Conservation (phyloP, 495 filamentous ascomycete genomes). For the Penicillium arizonense region DNA sequence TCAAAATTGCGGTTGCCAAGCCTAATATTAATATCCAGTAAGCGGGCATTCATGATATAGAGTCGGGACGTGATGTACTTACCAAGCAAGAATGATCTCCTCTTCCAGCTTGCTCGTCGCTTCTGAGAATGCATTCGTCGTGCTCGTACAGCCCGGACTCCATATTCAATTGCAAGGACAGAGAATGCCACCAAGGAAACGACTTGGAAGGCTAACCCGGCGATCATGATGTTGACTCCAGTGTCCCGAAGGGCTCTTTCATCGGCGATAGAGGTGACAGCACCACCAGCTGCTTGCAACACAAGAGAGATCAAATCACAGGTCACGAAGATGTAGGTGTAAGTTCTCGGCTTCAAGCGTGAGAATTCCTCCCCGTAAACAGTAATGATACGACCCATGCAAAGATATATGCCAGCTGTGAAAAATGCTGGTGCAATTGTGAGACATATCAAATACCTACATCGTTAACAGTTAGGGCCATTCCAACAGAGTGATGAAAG, state of each 20-base stretch:
- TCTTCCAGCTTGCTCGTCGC: constrained; percentile 7
- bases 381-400: constrained; percentile 51
- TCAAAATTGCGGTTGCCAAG: constrained; percentile 49
- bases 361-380: constrained; percentile 47
- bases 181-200: constrained; percentile 53
- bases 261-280: constrained; percentile 44
- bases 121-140: constrained; percentile 7
- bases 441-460: constrained; percentile 47
- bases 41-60: not conserved
- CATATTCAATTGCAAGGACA: constrained; percentile 44
- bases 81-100: constrained; percentile 16
- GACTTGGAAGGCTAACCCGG: constrained; percentile 54
- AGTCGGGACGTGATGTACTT: not conserved
- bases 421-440: constrained; percentile 58
- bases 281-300: constrained; percentile 56
- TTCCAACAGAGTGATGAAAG: not conserved
- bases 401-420: constrained; percentile 55
- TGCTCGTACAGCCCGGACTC: not conserved
- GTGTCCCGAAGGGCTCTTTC: constrained; percentile 17
- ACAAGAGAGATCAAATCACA: constrained; percentile 53
- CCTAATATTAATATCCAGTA: constrained; percentile 17
- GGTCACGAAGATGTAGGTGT: constrained; percentile 52
- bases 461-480: not conserved
- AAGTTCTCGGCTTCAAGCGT: constrained; percentile 46
- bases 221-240: constrained; percentile 55